Percentiles rank a stretch among this genome's conserved stretches.
phyloP scores from a whole-genome alignment of 805 yeast species.

The Cyberlindnera galapagoensis region DNA sequence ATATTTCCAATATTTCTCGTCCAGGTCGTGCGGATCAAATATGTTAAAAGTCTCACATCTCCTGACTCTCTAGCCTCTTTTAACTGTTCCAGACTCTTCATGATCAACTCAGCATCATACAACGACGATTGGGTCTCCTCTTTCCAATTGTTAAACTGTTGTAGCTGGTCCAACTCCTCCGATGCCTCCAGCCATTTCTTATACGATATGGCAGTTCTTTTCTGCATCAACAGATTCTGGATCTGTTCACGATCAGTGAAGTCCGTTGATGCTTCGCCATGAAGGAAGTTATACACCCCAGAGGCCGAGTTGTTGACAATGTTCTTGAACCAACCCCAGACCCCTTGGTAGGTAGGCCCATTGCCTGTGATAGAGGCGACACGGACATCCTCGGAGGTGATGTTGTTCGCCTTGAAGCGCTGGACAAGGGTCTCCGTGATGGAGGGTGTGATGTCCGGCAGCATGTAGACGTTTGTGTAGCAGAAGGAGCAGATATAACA shows the following conservation, averaged over 20 bases:
- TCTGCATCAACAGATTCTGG: constrained; percentile 34
- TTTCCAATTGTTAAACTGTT: constrained; percentile 73
- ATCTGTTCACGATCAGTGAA: constrained; percentile 30
- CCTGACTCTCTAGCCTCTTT: constrained; percentile 47
- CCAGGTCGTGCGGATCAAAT: constrained; percentile 79
- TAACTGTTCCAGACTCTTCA: constrained; percentile 47
- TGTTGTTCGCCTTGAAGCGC: constrained; percentile 9
- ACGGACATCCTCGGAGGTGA: constrained; percentile 1
- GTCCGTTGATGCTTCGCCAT: constrained; percentile 7
- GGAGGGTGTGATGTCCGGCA: constrained; percentile 5
- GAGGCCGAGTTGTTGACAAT: neutral
- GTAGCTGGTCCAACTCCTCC: constrained; percentile 52
- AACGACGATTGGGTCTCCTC: constrained; percentile 47
- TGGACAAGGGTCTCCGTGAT: constrained; percentile 16
- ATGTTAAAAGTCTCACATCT: constrained; percentile 58
- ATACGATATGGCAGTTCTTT: constrained; percentile 44
- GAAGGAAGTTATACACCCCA: constrained; percentile 3
- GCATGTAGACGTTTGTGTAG: no score
- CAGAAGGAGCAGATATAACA: neutral
- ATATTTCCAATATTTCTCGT: constrained; percentile 80
- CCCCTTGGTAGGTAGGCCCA: neutral
- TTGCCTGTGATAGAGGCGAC: no score
- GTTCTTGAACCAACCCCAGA: neutral
- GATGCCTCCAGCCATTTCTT: constrained; percentile 66
- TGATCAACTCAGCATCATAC: constrained; percentile 66